phyloP scores from a whole-genome alignment of 768 basidiomycete species.

The Termitomyces sp. region DNA sequence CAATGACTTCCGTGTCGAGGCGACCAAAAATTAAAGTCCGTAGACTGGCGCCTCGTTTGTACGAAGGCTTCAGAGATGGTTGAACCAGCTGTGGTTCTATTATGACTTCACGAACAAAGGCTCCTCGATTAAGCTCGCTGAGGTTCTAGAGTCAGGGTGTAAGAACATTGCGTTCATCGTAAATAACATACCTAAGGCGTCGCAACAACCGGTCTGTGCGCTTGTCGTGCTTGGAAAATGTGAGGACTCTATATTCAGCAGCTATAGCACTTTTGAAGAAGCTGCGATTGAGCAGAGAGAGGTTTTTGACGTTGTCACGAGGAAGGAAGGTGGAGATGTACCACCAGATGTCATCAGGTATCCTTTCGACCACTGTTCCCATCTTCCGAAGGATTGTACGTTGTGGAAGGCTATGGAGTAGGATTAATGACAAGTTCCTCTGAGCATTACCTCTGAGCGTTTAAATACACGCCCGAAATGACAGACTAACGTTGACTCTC shows the following conservation, averaged over 20 bases:
- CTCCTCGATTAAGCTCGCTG: constrained; percentile 23
- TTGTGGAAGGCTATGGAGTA: not conserved
- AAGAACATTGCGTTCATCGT: not conserved
- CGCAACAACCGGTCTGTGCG: constrained; percentile 18
- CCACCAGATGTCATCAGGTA: constrained; percentile 21
- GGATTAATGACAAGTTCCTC: not conserved
- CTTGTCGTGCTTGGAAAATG: constrained; percentile 16
- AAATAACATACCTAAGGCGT: constrained; percentile 16
- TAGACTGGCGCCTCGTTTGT: constrained; percentile 22
- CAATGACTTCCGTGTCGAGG: constrained; percentile 24
- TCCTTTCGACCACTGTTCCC: constrained; percentile 6
- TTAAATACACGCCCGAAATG: not conserved
- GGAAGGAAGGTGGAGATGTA: constrained; percentile 17
- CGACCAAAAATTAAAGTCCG: constrained; percentile 22
- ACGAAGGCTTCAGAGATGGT: constrained; percentile 25
- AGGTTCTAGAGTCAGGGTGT: not conserved
- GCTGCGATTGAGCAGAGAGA: constrained; percentile 19
- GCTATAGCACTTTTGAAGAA: constrained; percentile 16
- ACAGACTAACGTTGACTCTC: not conserved
- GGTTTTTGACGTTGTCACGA: constrained; percentile 8
- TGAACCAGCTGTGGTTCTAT: constrained; percentile 39
- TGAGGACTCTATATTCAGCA: constrained; percentile 16
- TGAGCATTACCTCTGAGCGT: not conserved
- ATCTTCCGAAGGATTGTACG: not conserved
- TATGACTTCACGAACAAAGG: constrained; percentile 27